These are phyloP conservation scores for Adenanthera pavonina DNA, from an alignment of 306 rosid species.

Conservation along the genomic window DNA sequence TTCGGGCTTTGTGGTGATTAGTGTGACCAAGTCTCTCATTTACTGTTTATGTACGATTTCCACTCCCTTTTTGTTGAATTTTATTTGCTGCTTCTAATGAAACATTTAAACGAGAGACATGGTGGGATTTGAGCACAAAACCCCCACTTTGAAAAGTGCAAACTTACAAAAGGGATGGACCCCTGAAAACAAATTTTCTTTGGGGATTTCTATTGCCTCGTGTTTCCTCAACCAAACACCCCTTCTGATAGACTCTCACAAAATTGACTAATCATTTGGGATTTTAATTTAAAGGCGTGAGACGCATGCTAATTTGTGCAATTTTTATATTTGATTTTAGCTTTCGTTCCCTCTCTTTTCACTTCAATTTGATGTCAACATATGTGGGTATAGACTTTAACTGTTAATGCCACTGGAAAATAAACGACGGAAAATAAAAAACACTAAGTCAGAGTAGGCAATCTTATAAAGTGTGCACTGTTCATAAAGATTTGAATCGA, in stretches of 20 bases:
- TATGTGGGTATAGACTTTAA: neutral
- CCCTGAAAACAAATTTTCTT: constrained; percentile 43
- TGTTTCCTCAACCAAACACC: constrained; percentile 69
- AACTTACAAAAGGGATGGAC: constrained; percentile 40
- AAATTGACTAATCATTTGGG: constrained; percentile 45
- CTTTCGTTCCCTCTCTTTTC: neutral
- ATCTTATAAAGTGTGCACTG: neutral
- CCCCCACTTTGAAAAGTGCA: constrained; percentile 30
- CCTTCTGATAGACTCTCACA: constrained; percentile 30
- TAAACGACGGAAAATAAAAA: no score
- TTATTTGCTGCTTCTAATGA: constrained; percentile 50
- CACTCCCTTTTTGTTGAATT: constrained; percentile 14
- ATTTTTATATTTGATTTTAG: neutral
- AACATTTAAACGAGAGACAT: constrained; percentile 43
- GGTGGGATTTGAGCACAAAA: constrained; percentile 59
- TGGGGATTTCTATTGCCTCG: constrained; percentile 53
- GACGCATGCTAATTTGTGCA: constrained; percentile 18
- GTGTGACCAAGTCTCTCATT: neutral
- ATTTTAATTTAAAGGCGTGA: constrained; percentile 16
- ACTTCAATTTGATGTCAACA: neutral
- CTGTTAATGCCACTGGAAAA: no score
- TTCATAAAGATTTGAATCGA: neutral
- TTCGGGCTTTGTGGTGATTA: neutral
- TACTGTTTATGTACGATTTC: neutral
- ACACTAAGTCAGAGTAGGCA: neutral